phyloP scores from a whole-genome alignment of 176 grass and related monocot genomes.

The Lolium multiflorum region DNA sequence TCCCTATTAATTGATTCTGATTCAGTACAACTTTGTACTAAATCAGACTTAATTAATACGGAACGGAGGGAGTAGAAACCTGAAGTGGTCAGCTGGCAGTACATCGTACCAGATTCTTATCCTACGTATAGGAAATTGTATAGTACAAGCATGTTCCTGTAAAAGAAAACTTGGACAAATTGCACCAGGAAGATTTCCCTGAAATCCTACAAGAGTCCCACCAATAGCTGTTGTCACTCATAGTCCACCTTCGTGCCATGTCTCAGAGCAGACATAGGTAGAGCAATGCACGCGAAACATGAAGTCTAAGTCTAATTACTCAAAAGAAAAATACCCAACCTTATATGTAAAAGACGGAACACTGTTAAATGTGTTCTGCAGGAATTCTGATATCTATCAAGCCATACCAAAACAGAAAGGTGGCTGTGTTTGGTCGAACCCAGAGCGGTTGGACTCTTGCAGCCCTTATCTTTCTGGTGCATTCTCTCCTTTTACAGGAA shows the following conservation, averaged over 20 bases:
- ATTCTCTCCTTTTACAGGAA: too few relatives aligned
- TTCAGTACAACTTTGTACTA: too few relatives aligned
- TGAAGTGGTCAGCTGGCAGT: not conserved
- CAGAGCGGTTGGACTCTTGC: too few relatives aligned
- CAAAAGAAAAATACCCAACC: not conserved
- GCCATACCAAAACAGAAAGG: not conserved
- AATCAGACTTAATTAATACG: too few relatives aligned
- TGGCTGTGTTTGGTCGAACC: too few relatives aligned
- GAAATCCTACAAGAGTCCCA: not conserved
- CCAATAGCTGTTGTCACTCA: not conserved
- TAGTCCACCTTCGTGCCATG: not conserved
- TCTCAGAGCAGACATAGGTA: not conserved
- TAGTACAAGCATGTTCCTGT: not conserved
- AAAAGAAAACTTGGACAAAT: not conserved
- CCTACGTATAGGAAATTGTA: not conserved
- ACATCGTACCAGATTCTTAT: not conserved
- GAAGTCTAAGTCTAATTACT: not conserved
- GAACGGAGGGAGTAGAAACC: too few relatives aligned
- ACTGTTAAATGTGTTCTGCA: not conserved
- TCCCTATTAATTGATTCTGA: too few relatives aligned
- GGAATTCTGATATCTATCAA: not conserved
- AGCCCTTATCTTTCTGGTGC: too few relatives aligned
- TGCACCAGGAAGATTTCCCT: not conserved
- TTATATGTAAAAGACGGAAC: not conserved
- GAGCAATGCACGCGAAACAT: not conserved